phyloP scores from a whole-genome alignment of 257 asterid species.

The Orobanche coerulescens region DNA sequence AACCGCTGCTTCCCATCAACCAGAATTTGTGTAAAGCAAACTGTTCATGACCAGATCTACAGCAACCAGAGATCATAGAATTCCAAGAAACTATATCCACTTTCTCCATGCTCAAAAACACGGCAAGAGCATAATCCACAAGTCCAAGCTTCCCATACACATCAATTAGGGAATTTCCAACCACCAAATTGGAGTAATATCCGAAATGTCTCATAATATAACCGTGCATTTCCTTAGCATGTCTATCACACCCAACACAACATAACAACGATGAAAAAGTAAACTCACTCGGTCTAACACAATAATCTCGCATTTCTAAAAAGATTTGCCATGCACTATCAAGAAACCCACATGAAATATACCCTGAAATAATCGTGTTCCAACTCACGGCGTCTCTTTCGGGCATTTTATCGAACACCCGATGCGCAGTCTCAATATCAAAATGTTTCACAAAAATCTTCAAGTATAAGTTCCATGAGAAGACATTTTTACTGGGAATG shows the following conservation, averaged over 20 bases:
- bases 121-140: conserved; percentile 46
- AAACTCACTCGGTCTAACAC: conserved; percentile 47
- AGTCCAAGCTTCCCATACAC: conserved; percentile 61
- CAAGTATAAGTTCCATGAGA: conserved; percentile 62
- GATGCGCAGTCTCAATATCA: conserved; percentile 34
- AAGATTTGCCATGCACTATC: conserved; percentile 39
- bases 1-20: conserved; percentile 39
- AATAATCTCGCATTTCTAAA: conserved; percentile 33
- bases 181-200: conserved; percentile 37
- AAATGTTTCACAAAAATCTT: conserved; percentile 20
- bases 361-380: conserved; percentile 62
- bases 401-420: conserved; percentile 58
- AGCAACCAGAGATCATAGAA: conserved; percentile 56
- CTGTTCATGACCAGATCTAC: conserved; percentile 35
- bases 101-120: conserved; percentile 45
- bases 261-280: conserved; percentile 50
- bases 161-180: conserved; percentile 58
- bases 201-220: conserved; percentile 39
- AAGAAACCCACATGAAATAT: conserved; percentile 29
- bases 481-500: conserved; percentile 31
- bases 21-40: conserved; percentile 33
- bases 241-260: conserved; percentile 28
- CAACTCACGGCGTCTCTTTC: conserved; percentile 63
- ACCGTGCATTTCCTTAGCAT: conserved; percentile 63
- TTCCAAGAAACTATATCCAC: conserved; percentile 69